Evolutionary conservation across 257 asterid species (phyloP).

Genomic region (Nicotiana sylvestris): DNA sequence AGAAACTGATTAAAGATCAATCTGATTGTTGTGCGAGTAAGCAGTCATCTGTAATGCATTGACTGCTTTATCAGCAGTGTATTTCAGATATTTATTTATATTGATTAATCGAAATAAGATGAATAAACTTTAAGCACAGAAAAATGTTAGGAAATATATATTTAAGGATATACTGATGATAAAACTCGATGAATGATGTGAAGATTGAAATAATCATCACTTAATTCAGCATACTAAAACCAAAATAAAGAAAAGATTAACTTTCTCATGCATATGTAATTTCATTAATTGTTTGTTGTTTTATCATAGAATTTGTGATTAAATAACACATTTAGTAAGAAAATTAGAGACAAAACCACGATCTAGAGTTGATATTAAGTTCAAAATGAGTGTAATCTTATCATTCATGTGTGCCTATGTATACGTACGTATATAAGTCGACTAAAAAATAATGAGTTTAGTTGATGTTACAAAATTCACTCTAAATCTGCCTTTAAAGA

Average conservation of each 20-base stretch:
- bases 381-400: not conserved
- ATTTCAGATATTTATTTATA: too few relatives aligned
- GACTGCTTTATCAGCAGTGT: too few relatives aligned
- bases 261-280: not conserved
- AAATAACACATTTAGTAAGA: not conserved
- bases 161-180: too few relatives aligned
- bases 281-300: not conserved
- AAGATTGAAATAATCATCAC: not conserved
- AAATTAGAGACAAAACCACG: not conserved
- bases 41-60: too few relatives aligned
- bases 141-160: not conserved
- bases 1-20: not conserved
- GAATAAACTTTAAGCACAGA: not conserved
- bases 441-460: not conserved
- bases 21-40: too few relatives aligned
- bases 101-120: too few relatives aligned
- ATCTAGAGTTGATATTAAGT: not conserved
- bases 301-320: not conserved
- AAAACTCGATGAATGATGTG: not conserved
- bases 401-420: not conserved
- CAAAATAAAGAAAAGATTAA: not conserved
- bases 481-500: not conserved
- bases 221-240: not conserved
- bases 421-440: not conserved
- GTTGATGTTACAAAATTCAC: not conserved